Evolutionary conservation across 2,329 filamentous ascomycete species (phyloP).

Genomic region (Aspergillus bombycis): DNA sequence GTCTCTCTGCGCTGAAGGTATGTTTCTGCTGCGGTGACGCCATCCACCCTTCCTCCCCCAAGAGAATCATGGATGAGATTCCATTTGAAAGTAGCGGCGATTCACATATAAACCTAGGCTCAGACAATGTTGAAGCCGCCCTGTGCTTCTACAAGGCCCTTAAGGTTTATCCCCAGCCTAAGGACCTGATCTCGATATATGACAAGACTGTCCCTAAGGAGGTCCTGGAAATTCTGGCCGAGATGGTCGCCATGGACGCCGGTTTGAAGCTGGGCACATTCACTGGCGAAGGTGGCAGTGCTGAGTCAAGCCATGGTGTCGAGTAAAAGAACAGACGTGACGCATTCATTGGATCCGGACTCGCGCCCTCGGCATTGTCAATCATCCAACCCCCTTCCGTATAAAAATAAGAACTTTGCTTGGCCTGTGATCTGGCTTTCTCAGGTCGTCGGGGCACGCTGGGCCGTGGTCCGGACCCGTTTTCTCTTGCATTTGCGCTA

Average conservation of each 20-base stretch:
- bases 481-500: slow-evolving; percentile 11
- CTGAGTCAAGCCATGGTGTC: slow-evolving; percentile 38
- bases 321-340: slow-evolving; percentile 33
- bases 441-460: slow-evolving; percentile 25
- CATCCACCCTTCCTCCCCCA: slow-evolving; percentile 3
- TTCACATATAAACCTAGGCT: slow-evolving; percentile 32
- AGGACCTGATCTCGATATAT: slow-evolving; percentile 93
- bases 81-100: slow-evolving; percentile 11
- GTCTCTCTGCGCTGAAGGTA: slow-evolving; percentile 79
- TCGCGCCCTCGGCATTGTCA: slow-evolving; percentile 12
- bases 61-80: not conserved
- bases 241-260: slow-evolving; percentile 95
- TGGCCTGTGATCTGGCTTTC: slow-evolving; percentile 18
- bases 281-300: slow-evolving; percentile 36
- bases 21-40: slow-evolving; percentile 35
- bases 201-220: slow-evolving; percentile 99
- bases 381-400: slow-evolving; percentile 17
- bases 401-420: slow-evolving; percentile 18
- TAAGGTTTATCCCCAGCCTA: slow-evolving; percentile 94
- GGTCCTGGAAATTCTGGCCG: slow-evolving; percentile 91
- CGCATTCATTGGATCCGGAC: slow-evolving; percentile 8
- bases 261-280: slow-evolving; percentile 64
- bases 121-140: slow-evolving; percentile 72
- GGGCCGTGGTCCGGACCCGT: slow-evolving; percentile 25
- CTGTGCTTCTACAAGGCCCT: slow-evolving; percentile 97